phyloP scores from a whole-genome alignment of 768 basidiomycete species.

The Wakefieldia striispora region DNA sequence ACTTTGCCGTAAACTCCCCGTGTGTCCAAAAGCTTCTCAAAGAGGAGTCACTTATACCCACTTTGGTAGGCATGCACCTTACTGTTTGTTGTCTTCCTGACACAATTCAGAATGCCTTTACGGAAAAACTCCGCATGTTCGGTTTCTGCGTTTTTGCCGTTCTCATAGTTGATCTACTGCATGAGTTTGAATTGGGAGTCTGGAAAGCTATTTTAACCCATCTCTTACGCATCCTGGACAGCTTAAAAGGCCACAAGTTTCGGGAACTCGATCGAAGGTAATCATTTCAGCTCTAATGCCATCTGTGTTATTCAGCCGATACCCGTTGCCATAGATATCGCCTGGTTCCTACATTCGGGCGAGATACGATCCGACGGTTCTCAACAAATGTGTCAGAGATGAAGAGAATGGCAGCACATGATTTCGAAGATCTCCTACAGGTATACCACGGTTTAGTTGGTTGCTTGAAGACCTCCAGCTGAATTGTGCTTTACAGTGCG shows the following conservation, averaged over 20 bases:
- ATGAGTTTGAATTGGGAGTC: conserved; percentile 35
- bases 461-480: conserved; percentile 8
- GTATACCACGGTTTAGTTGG: too few species aligned
- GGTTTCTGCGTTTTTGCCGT: conserved; percentile 28
- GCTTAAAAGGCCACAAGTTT: not conserved
- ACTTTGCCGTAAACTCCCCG: too few species aligned
- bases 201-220: conserved; percentile 24
- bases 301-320: too few species aligned
- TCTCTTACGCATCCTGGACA: not conserved
- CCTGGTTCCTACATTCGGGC: conserved; percentile 32
- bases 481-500: conserved; percentile 20
- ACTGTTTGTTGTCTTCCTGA: too few species aligned
- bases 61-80: too few species aligned
- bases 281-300: too few species aligned
- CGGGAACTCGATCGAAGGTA: too few species aligned
- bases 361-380: conserved; percentile 30
- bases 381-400: conserved; percentile 31
- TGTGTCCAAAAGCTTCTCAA: too few species aligned
- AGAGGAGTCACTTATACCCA: too few species aligned
- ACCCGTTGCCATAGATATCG: too few species aligned
- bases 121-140: too few species aligned
- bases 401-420: conserved; percentile 34
- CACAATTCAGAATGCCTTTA: too few species aligned
- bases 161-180: conserved; percentile 32
- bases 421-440: conserved; percentile 39